Conservation (phyloP, 2,329 filamentous ascomycete genomes). For the Fusarium sp. region DNA sequence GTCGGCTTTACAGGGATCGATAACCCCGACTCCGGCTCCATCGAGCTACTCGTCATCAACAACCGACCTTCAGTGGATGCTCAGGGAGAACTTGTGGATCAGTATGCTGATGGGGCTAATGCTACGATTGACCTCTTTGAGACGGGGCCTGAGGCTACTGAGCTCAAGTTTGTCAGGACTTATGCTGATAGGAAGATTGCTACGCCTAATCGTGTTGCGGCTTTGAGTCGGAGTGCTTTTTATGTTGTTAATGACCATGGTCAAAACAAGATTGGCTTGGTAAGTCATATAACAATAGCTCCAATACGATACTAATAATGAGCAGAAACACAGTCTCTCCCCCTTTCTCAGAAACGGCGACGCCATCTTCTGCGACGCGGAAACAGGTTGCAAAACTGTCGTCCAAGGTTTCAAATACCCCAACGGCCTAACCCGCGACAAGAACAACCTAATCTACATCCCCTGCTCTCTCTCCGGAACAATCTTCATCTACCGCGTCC, state of each 20-base stretch:
- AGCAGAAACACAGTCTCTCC: slow-evolving; percentile 31
- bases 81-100: slow-evolving; percentile 13
- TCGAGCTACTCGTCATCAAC: slow-evolving; percentile 34
- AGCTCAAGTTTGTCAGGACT: slow-evolving; percentile 34
- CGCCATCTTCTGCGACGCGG: slow-evolving; percentile 41
- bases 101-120: slow-evolving; percentile 26
- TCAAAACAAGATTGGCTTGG: slow-evolving; percentile 23
- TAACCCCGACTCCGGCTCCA: slow-evolving; percentile 17
- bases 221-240: slow-evolving; percentile 8
- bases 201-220: slow-evolving; percentile 38
- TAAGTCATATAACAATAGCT: background rate
- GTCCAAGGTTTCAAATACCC: slow-evolving; percentile 41
- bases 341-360: slow-evolving; percentile 42
- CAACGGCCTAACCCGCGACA: slow-evolving; percentile 44
- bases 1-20: slow-evolving; percentile 46
- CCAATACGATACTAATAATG: background rate
- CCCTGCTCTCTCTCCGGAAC: slow-evolving; percentile 40
- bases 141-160: background rate
- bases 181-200: slow-evolving; percentile 21
- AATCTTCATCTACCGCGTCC: slow-evolving; percentile 28
- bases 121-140: slow-evolving; percentile 33
- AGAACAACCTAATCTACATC: slow-evolving; percentile 45
- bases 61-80: slow-evolving; percentile 25
- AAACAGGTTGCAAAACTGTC: slow-evolving; percentile 35
- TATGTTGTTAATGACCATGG: slow-evolving; percentile 40